Evolutionary conservation across 176 grass and related monocot species (phyloP), one percentile per base, ranked within the genome.

Genomic region (Musa troglodytarum): DNA sequence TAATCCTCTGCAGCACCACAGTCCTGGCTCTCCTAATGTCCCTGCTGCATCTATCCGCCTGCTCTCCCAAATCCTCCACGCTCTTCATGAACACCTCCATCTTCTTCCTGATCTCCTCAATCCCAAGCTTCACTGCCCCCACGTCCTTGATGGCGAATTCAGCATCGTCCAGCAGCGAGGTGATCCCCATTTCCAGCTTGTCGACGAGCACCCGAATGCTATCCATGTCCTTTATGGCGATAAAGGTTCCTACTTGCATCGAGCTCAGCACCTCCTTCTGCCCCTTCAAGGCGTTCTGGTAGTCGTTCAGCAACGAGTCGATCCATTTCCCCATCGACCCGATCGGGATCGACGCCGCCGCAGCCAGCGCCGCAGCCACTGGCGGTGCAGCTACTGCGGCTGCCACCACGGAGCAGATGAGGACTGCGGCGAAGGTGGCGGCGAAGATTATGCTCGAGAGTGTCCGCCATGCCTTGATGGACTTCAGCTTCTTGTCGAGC

Each of bases 281-380:
- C 50, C 70, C 70, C 1, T 72, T 54, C 19, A 72, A 11, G 13
- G 70, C 50, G 10, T 72, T 52, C 70, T 72, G 70, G 17, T 72
- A 72, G 5, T 52, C 50, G n/a, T 72, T 53, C 19, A 72, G n/a
- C 70, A 72, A 50, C 43, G 70, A 72, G 50, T 72, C 50, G 49
- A 72, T 54, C 70, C 70, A 72, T 17, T 72, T 72, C 50, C 70
- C 70, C 70, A 72, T 72, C 70, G 70, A 54, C 70, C 70, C 70
- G 20, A 72, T 14, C 11, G 70, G 70, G 52, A 72, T 72, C 8
- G 70, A 13, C 11, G 70, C 70, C 9, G 50, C 50, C 8, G 70
- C 70, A 16, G 70, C 70, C 70, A 54, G 10, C 19, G 70, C 70
- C 2, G 70, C 70, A 14, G 70, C 70, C 10, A 72, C 70, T 17